Conservation (phyloP, 1,139 yeast genomes). For the Arxiozyma slooffiae region DNA sequence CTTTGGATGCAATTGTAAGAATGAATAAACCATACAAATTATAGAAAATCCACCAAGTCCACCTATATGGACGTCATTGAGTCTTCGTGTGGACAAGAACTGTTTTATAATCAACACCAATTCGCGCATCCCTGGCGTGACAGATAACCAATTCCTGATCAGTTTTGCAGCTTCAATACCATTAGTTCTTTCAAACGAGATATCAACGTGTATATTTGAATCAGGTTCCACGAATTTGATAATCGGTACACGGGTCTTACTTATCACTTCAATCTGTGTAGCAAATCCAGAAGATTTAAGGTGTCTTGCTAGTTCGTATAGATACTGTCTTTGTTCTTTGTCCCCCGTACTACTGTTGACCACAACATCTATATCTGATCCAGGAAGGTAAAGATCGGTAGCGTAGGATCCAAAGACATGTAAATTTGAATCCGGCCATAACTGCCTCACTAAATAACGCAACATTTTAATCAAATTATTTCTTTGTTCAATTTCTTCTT, state of each 20-base stretch:
- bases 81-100: constrained; percentile 65
- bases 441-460: constrained; percentile 43
- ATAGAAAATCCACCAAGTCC: constrained; percentile 94
- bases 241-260: constrained; percentile 91
- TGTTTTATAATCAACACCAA: constrained; percentile 79
- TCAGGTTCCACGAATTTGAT: constrained; percentile 77
- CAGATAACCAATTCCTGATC: constrained; percentile 63
- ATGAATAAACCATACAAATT: constrained; percentile 77
- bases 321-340: constrained; percentile 55
- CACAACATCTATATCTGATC: constrained; percentile 95
- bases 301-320: constrained; percentile 68
- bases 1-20: constrained; percentile 72
- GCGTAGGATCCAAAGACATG: constrained; percentile 95
- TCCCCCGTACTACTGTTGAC: constrained; percentile 56
- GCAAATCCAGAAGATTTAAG: constrained; percentile 58
- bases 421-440: constrained; percentile 77
- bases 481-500: constrained; percentile 60
- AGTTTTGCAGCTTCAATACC: constrained; percentile 80
- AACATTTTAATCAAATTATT: constrained; percentile 57
- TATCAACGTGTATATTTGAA: constrained; percentile 71
- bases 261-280: constrained; percentile 70
- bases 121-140: constrained; percentile 76
- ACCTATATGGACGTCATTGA: constrained; percentile 91
- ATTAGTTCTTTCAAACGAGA: constrained; percentile 81
- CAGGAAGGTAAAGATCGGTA: constrained; percentile 87